phyloP scores from a whole-genome alignment of 1,284 basidiomycete species.

The Phellinidium pouzarii region DNA sequence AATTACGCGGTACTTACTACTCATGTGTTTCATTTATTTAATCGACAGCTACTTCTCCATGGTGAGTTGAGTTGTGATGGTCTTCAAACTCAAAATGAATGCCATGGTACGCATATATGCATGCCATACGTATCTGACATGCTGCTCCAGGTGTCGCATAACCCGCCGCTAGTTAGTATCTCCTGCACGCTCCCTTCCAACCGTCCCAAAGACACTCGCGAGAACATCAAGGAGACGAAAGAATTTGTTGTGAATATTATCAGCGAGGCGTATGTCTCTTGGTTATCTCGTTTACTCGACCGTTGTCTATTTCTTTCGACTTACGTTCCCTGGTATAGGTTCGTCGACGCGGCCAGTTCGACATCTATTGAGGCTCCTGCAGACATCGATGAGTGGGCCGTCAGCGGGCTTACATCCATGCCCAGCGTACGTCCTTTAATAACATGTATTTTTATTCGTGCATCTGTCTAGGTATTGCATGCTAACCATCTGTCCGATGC shows the following conservation, averaged over 20 bases:
- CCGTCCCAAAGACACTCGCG: conserved; percentile 57
- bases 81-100: too few relatives aligned
- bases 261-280: conserved; percentile 42
- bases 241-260: conserved; percentile 76
- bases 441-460: neutral
- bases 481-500: neutral
- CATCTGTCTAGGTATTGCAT: conserved; percentile 18
- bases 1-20: conserved; percentile 9
- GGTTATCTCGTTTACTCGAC: neutral
- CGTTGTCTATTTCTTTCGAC: neutral
- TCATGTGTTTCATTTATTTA: neutral
- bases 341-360: conserved; percentile 67
- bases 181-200: conserved; percentile 42
- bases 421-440: conserved; percentile 44
- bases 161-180: conserved; percentile 62
- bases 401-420: conserved; percentile 63
- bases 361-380: conserved; percentile 61
- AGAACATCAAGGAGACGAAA: conserved; percentile 60
- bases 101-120: conserved; percentile 3
- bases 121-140: conserved; percentile 26
- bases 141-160: conserved; percentile 44
- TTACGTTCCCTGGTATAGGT: conserved; percentile 24
- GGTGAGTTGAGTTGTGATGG: conserved; percentile 27
- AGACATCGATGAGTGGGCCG: conserved; percentile 63
- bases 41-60: conserved; percentile 49